Evolutionary conservation across 192 early-diverging fungal genomes (phyloP).

Genomic region (Backusella macrospora): DNA sequence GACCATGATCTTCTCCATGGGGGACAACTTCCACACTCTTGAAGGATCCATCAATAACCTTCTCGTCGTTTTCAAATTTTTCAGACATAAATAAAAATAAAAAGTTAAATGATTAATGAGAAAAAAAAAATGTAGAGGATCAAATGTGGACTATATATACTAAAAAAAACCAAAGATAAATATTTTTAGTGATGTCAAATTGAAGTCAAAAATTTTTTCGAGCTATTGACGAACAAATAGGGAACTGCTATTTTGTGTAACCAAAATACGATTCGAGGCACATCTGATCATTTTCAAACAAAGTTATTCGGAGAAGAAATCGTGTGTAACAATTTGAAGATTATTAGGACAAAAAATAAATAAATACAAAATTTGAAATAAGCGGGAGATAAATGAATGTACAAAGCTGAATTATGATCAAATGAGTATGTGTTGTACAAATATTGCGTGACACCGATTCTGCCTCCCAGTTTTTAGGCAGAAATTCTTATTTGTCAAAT

Average conservation of each 20-base stretch:
- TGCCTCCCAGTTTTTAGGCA: background rate
- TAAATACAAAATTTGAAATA: background rate
- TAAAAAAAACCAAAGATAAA: background rate
- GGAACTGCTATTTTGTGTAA: background rate
- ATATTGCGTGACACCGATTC: background rate
- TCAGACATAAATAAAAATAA: background rate
- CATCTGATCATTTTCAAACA: constrained; percentile 5
- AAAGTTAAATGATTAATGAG: background rate
- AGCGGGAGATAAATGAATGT: background rate
- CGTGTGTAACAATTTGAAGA: background rate
- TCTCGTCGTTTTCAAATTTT: constrained; percentile 4
- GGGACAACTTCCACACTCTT: constrained; percentile 39
- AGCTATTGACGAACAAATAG: constrained; percentile 13
- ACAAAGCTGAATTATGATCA: background rate
- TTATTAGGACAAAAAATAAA: constrained; percentile 6
- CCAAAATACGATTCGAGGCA: background rate
- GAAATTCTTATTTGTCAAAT: background rate
- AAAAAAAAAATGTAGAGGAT: background rate
- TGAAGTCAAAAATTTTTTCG: background rate
- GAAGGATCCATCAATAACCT: constrained; percentile 18
- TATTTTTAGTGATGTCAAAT: constrained; percentile 3
- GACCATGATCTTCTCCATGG: constrained; percentile 46
- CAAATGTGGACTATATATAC: background rate
- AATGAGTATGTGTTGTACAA: background rate
- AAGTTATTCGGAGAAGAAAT: constrained; percentile 9